A percentile compares a stretch with the other conserved stretches of the same genome.
These are phyloP conservation scores for Osmozyma mogii DNA, from an alignment of 805 yeast genomes.

Conservation along the genomic window DNA sequence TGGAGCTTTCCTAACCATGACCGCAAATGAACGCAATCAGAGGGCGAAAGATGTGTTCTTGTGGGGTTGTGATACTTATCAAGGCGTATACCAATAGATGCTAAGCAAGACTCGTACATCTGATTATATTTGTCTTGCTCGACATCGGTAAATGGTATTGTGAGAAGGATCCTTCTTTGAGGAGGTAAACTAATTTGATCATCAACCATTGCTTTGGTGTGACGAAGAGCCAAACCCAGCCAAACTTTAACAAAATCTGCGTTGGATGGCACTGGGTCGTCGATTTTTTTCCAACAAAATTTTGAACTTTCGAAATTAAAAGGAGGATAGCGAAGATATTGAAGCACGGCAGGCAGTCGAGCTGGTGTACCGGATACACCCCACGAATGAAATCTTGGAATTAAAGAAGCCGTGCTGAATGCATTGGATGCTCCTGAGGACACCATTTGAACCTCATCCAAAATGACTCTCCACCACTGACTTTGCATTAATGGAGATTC, in stretches of 20 bases:
- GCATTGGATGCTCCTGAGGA: slow-evolving; percentile 65
- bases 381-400: slow-evolving; percentile 90
- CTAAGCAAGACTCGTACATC: slow-evolving; percentile 50
- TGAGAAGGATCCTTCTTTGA: slow-evolving; percentile 62
- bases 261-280: slow-evolving; percentile 6
- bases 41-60: slow-evolving; percentile 40
- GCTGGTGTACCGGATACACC: slow-evolving; percentile 96
- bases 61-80: slow-evolving; percentile 42
- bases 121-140: slow-evolving; percentile 80
- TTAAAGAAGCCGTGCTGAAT: slow-evolving; percentile 68
- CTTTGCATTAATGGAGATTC: slow-evolving; percentile 76
- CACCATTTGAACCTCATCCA: slow-evolving; percentile 96
- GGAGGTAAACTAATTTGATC: slow-evolving; percentile 72
- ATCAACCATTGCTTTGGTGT: slow-evolving; percentile 77
- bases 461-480: slow-evolving; percentile 82
- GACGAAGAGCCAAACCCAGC: slow-evolving; percentile 54
- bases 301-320: slow-evolving; percentile 40
- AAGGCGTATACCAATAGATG: slow-evolving; percentile 47
- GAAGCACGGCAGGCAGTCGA: slow-evolving; percentile 59
- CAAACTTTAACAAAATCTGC: slow-evolving; percentile 40
- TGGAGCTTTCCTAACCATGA: slow-evolving; percentile 64
- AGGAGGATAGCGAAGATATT: slow-evolving; percentile 63
- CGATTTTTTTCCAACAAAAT: slow-evolving; percentile 31
- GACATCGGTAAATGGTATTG: slow-evolving; percentile 70
- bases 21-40: slow-evolving; percentile 43